These are phyloP conservation scores for Hirschfeldia incana DNA, from an alignment of 345 rosid genomes.

Conservation along the genomic window DNA sequence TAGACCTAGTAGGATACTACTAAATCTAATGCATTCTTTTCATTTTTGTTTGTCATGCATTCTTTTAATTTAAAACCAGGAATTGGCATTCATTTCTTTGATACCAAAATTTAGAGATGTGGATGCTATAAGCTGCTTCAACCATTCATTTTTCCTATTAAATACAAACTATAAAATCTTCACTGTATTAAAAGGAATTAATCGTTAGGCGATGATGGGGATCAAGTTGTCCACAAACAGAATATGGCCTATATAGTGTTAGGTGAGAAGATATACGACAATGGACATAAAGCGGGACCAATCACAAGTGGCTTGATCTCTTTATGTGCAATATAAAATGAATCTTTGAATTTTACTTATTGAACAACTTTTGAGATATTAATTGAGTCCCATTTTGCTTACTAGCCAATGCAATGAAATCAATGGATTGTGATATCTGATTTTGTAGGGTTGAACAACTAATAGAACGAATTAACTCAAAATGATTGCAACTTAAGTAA, in stretches of 20 bases:
- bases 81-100: too few species aligned
- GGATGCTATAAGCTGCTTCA: too few species aligned
- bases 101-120: too few species aligned
- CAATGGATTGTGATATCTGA: not conserved
- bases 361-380: not conserved
- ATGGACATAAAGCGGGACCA: conserved; percentile 7
- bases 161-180: not conserved
- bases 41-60: too few species aligned
- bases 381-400: not conserved
- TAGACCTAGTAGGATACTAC: too few species aligned
- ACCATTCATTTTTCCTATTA: too few species aligned
- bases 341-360: not conserved
- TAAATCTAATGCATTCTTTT: too few species aligned
- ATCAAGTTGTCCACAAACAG: conserved; percentile 17
- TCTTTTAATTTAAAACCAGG: too few species aligned
- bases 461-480: too few species aligned
- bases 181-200: not conserved
- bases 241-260: not conserved
- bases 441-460: not conserved
- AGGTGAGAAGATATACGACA: not conserved
- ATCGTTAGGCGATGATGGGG: conserved; percentile 2
- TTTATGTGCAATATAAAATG: conserved; percentile 9
- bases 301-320: conserved; percentile 16
- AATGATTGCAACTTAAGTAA: too few species aligned
- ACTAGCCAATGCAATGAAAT: not conserved